Evolutionary conservation across 2,329 filamentous ascomycete genomes (phyloP).

Genomic region (Ophiobolus disseminans): DNA sequence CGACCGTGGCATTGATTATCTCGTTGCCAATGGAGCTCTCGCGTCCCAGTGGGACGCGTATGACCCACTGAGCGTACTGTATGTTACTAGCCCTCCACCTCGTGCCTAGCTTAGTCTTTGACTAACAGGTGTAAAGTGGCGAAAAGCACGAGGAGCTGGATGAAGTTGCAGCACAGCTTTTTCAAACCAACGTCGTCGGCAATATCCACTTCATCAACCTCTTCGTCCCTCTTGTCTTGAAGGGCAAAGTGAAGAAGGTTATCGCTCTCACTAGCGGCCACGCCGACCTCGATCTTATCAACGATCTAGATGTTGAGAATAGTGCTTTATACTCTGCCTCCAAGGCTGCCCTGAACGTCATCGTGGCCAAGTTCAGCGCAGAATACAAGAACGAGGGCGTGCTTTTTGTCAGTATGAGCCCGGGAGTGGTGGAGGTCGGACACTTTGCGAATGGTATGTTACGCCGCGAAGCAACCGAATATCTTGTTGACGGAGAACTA

Average conservation of each 20-base stretch:
- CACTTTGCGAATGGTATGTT: constrained; percentile 29
- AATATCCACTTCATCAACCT: constrained; percentile 62
- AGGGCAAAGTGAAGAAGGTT: constrained; percentile 63
- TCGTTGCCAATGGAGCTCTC: constrained; percentile 60
- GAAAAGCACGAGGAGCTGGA: background rate
- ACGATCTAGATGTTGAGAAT: constrained; percentile 45
- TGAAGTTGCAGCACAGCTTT: constrained; percentile 21
- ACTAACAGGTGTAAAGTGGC: background rate
- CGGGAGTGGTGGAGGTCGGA: constrained; percentile 59
- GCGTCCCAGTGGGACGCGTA: constrained; percentile 38
- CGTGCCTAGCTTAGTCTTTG: background rate
- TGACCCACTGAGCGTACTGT: constrained; percentile 51
- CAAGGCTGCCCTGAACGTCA: constrained; percentile 62
- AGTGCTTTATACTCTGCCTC: constrained; percentile 55
- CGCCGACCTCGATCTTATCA: constrained; percentile 55
- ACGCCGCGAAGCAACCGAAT: background rate
- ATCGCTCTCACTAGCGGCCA: constrained; percentile 58
- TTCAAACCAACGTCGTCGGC: constrained; percentile 60
- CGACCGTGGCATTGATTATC: constrained; percentile 53
- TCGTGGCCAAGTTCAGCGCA: constrained; percentile 56
- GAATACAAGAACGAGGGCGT: constrained; percentile 60
- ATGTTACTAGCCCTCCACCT: constrained; percentile 16
- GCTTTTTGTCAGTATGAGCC: constrained; percentile 60
- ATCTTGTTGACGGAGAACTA: background rate
- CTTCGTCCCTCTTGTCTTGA: constrained; percentile 61